Percentiles rank a stretch among this genome's conserved stretches.
Conservation (phyloP, 2,329 filamentous ascomycete species). For the Chaetothyriales sp. region DNA sequence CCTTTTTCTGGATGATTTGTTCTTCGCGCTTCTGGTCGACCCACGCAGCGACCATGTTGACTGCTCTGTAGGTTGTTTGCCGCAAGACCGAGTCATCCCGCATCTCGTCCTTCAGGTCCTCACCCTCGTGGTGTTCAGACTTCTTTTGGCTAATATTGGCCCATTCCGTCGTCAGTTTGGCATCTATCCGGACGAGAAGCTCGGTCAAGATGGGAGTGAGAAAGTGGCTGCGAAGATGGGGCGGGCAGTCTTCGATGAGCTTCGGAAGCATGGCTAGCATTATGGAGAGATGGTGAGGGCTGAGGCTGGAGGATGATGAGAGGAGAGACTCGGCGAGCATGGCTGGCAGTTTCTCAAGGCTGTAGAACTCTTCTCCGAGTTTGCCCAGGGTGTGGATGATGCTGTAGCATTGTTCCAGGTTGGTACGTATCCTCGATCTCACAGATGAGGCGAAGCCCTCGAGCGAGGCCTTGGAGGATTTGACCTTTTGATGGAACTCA, state of each 20-base stretch:
- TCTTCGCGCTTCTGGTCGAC: slow-evolving; percentile 56
- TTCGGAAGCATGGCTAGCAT: slow-evolving; percentile 76
- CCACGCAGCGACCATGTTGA: slow-evolving; percentile 80
- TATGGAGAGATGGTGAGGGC: slow-evolving; percentile 87
- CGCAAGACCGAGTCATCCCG: slow-evolving; percentile 90
- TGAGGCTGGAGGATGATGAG: slow-evolving; percentile 63
- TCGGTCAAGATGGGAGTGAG: slow-evolving; percentile 67
- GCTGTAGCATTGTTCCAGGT: slow-evolving; percentile 85
- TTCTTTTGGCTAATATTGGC: slow-evolving; percentile 48
- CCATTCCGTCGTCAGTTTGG: slow-evolving; percentile 81
- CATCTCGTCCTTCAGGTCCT: slow-evolving; percentile 88
- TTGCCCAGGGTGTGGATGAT: slow-evolving; percentile 88
- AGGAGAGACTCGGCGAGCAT: slow-evolving; percentile 76
- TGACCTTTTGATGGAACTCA: slow-evolving; percentile 85
- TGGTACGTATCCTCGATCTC: slow-evolving; percentile 71
- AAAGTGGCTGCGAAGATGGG: slow-evolving; percentile 61
- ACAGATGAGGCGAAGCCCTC: slow-evolving; percentile 92
- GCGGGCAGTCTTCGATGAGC: slow-evolving; percentile 81
- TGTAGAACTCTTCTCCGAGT: slow-evolving; percentile 77
- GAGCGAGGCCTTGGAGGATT: slow-evolving; percentile 72
- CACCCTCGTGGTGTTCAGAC: slow-evolving; percentile 47
- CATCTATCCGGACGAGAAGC: slow-evolving; percentile 73
- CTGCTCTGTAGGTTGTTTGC: slow-evolving; percentile 80
- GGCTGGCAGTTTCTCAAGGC: slow-evolving; percentile 66
- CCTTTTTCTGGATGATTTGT: slow-evolving; percentile 27